Evolutionary conservation across 2,329 filamentous ascomycete species (phyloP).

Genomic region (Trichoderma simmonsii): DNA sequence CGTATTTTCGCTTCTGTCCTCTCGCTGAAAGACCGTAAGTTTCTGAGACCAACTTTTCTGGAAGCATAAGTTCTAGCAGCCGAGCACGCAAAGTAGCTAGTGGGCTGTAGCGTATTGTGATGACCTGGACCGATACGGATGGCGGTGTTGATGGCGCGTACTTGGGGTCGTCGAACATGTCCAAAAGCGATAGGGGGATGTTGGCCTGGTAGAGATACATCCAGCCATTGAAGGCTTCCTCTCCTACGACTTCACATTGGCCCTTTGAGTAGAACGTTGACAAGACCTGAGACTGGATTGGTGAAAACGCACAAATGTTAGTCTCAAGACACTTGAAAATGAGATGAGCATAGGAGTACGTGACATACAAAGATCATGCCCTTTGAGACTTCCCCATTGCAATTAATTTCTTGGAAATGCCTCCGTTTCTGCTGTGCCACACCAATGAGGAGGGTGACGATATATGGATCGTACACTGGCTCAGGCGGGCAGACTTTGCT

Average conservation of each 20-base stretch:
- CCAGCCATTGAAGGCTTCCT: background rate
- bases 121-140: slow-evolving; percentile 1
- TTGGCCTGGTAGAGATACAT: slow-evolving; percentile 16
- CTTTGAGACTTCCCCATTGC: background rate
- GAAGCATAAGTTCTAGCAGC: slow-evolving; percentile 1
- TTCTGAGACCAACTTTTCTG: slow-evolving; percentile 11
- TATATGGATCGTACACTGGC: slow-evolving; percentile 1
- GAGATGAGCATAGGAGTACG: background rate
- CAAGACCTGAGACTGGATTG: background rate
- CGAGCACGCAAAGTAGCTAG: background rate
- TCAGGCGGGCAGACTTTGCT: background rate
- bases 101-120: background rate
- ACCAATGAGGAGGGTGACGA: background rate
- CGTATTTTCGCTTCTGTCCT: background rate
- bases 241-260: background rate
- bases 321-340: background rate
- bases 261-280: background rate
- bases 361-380: background rate
- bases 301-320: background rate
- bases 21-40: background rate
- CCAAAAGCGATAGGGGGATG: slow-evolving; percentile 5
- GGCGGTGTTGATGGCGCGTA: background rate
- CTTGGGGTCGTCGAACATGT: slow-evolving; percentile 11
- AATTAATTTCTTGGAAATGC: background rate
- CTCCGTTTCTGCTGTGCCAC: background rate